A percentile compares a stretch with the other conserved stretches of the same genome.
These are phyloP conservation scores for Catunica adiposa DNA, from an alignment of 2,329 filamentous ascomycete genomes.

Conservation along the genomic window DNA sequence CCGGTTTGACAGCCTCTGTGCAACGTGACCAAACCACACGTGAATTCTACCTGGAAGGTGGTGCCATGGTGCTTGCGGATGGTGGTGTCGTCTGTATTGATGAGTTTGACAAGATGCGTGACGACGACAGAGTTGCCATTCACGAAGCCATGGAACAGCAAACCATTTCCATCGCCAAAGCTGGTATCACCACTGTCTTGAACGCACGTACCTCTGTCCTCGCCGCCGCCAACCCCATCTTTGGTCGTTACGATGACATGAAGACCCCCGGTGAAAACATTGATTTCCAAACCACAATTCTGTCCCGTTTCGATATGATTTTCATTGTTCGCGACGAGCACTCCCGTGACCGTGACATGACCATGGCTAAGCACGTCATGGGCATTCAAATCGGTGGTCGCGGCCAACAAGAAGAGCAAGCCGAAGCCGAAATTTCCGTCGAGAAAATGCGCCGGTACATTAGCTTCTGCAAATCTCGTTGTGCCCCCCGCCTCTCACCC, in stretches of 20 bases:
- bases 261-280: conserved; percentile 97
- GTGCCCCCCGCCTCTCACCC: conserved; percentile 74
- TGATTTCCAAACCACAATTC: conserved; percentile 94
- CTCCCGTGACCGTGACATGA: conserved; percentile 74
- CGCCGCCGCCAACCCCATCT: conserved; percentile 92
- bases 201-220: conserved; percentile 91
- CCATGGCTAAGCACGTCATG: conserved; percentile 93
- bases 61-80: conserved; percentile 95
- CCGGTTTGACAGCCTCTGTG: conserved; percentile 91
- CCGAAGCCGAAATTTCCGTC: conserved; percentile 76
- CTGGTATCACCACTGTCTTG: conserved; percentile 93
- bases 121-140: conserved; percentile 93
- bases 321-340: conserved; percentile 97
- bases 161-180: conserved; percentile 97
- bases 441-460: conserved; percentile 97
- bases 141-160: conserved; percentile 99
- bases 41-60: conserved; percentile 95
- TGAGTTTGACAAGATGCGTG: conserved; percentile 99
- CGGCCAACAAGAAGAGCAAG: conserved; percentile 56
- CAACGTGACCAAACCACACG: conserved; percentile 82
- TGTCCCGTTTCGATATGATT: conserved; percentile 99
- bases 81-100: conserved; percentile 97
- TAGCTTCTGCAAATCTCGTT: conserved; percentile 85
- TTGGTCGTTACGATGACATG: conserved; percentile 94
- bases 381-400: conserved; percentile 87